phyloP scores from a whole-genome alignment of 139 green algal species.

The Chlorella sorokiniana region DNA sequence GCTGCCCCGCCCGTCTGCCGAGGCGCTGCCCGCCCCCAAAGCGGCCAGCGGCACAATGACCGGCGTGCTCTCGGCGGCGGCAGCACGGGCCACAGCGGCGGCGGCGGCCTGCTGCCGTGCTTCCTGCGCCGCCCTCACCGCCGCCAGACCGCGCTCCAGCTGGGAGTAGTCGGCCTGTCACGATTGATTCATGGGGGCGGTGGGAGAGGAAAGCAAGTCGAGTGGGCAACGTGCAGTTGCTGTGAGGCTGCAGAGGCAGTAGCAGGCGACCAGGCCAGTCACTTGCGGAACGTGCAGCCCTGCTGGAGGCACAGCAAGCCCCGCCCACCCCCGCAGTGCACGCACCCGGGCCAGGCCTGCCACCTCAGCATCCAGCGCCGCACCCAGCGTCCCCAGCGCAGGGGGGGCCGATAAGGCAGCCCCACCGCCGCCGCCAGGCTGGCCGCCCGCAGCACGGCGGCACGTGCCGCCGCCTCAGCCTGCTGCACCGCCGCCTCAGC shows the following conservation, averaged over 20 bases:
- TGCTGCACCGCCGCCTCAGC: not conserved
- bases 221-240: too few relatives aligned
- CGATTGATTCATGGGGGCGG: not conserved
- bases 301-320: too few relatives aligned
- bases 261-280: too few relatives aligned
- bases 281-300: too few relatives aligned
- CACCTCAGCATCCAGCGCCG: not conserved
- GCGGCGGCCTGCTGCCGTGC: not conserved
- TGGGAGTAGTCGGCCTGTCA: not conserved
- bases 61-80: not conserved
- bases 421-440: not conserved
- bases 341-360: not conserved
- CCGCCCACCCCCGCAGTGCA: not conserved
- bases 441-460: not conserved
- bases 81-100: not conserved
- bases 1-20: not conserved
- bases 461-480: conserved; percentile 4
- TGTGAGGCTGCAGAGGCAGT: too few relatives aligned
- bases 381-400: not conserved
- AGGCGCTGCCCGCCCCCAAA: not conserved
- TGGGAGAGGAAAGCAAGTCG: not conserved
- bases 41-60: not conserved
- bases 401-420: not conserved
- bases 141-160: not conserved
- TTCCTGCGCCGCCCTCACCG: not conserved